These are phyloP conservation scores for Pleurostoma richardsiae DNA, from an alignment of 2,329 filamentous ascomycete genomes.

Conservation along the genomic window DNA sequence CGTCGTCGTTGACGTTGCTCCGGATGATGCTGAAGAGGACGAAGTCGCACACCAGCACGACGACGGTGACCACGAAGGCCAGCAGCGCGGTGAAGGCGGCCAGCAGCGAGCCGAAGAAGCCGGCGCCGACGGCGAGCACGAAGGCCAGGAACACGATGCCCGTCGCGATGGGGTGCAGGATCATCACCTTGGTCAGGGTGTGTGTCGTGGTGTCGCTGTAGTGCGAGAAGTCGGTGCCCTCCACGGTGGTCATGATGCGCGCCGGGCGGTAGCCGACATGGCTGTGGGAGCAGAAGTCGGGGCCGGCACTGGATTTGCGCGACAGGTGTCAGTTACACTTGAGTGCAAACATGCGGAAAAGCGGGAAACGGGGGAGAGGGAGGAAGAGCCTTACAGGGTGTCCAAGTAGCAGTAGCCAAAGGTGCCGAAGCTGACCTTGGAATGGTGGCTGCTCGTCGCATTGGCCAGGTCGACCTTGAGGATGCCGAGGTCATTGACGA, in stretches of 20 bases:
- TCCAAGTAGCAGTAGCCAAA: conserved; percentile 51
- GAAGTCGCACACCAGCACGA: conserved; percentile 52
- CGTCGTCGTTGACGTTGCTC: conserved; percentile 44
- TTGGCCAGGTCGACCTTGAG: conserved; percentile 45
- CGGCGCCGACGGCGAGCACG: conserved; percentile 46
- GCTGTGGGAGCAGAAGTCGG: conserved; percentile 42
- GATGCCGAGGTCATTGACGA: conserved; percentile 49
- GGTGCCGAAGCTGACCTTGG: conserved; percentile 47
- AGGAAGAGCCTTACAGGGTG: conserved; percentile 7
- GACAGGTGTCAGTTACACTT: background rate
- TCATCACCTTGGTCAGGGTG: conserved; percentile 51
- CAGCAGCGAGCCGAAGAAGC: conserved; percentile 44
- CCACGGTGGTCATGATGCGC: conserved; percentile 31
- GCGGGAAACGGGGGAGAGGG: background rate
- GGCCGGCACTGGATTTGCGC: conserved; percentile 11
- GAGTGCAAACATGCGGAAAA: background rate
- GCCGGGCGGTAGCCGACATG: conserved; percentile 53
- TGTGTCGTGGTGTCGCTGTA: conserved; percentile 38
- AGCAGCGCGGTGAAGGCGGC: conserved; percentile 43
- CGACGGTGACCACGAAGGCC: conserved; percentile 41
- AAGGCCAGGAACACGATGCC: conserved; percentile 55
- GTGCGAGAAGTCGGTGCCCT: conserved; percentile 32
- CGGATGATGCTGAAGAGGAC: conserved; percentile 49
- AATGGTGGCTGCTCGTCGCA: conserved; percentile 21
- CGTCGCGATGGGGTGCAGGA: conserved; percentile 57